phyloP scores from a whole-genome alignment of 345 rosid genomes.

The Eucalyptus regnans region DNA sequence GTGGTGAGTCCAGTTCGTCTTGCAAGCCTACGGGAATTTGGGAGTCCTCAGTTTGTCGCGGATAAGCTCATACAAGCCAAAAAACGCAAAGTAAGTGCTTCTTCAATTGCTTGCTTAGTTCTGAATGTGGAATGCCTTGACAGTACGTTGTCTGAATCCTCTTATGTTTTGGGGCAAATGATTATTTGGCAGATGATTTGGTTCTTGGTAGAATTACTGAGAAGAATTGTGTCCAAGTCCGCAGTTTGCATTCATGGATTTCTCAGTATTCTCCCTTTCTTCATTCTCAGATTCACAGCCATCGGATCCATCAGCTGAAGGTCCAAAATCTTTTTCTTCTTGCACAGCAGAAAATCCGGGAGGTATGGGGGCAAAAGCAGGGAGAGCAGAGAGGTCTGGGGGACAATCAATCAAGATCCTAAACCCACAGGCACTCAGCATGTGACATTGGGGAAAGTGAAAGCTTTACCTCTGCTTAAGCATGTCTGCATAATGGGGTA shows the following conservation, averaged over 20 bases:
- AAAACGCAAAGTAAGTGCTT: conserved; percentile 48
- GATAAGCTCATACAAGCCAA: conserved; percentile 81
- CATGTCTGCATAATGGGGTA: conserved; percentile 53
- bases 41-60: conserved; percentile 69
- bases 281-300: conserved; percentile 6
- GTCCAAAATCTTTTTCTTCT: conserved; percentile 2
- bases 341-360: not conserved
- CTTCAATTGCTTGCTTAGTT: not conserved
- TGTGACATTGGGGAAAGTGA: conserved; percentile 56
- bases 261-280: conserved; percentile 31
- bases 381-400: conserved; percentile 56
- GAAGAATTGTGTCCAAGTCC: not conserved
- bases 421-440: conserved; percentile 49
- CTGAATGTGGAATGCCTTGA: not conserved
- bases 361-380: conserved; percentile 56
- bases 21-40: conserved; percentile 53
- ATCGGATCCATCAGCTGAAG: not conserved
- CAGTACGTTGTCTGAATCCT: not conserved
- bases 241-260: conserved; percentile 11
- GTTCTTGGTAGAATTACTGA: not conserved
- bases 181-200: not conserved
- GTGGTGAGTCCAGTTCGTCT: conserved; percentile 85
- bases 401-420: conserved; percentile 74
- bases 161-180: not conserved
- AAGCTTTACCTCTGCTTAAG: conserved; percentile 64